A percentile compares a stretch with the other conserved stretches of the same genome.
Conservation (phyloP, 225 moss, liverwort and hornwort species). For the Pleurozium schreberi region DNA sequence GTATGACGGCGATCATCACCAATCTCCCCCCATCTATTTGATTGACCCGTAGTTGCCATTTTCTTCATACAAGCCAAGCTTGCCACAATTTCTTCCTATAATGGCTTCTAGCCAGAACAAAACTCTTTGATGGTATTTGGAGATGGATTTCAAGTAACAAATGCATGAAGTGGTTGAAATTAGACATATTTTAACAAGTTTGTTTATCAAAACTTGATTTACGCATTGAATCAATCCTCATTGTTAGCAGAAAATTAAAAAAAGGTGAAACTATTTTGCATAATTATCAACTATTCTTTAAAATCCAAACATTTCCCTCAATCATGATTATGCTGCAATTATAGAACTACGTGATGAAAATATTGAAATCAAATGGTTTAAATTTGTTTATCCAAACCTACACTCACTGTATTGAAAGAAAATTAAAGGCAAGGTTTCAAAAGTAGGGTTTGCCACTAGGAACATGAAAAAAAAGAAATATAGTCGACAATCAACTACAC, state of each 20-base stretch:
- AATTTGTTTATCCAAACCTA: too few species aligned
- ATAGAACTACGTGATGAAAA: not conserved
- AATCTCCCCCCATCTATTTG: not conserved
- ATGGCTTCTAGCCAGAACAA: not conserved
- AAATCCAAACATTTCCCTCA: not conserved
- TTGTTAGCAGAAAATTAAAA: accelerated
- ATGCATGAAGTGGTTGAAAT: not conserved
- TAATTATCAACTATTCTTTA: not conserved
- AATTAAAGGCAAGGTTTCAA: not conserved
- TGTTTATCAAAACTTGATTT: not conserved
- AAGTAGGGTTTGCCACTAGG: not conserved
- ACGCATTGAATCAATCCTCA: not conserved
- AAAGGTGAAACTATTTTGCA: not conserved
- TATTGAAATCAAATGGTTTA: not conserved
- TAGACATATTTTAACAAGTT: not conserved
- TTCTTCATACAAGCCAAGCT: not conserved
- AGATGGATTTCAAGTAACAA: not conserved
- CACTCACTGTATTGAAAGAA: not conserved
- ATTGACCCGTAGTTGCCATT: not conserved
- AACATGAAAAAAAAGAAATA: not conserved
- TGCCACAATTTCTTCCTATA: not conserved
- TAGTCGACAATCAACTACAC: not conserved
- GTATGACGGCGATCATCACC: not conserved
- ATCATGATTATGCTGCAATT: too few species aligned
- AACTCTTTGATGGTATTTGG: not conserved